phyloP scores from a whole-genome alignment of 495 filamentous ascomycete genomes.

The Aspergillus ostianus region DNA sequence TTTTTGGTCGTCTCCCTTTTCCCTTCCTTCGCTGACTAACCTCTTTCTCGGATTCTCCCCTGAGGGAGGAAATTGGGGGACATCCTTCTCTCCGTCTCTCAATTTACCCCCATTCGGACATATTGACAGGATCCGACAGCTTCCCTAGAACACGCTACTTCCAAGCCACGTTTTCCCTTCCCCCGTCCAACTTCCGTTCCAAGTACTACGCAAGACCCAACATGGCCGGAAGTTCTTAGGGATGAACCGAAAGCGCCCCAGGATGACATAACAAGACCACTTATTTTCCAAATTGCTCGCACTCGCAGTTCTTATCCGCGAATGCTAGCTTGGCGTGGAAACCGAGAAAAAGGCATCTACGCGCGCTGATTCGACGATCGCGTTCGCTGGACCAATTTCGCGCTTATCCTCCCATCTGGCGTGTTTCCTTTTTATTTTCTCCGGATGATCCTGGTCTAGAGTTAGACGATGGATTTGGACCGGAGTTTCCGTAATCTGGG shows the following conservation, averaged over 20 bases:
- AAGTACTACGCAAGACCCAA: no score
- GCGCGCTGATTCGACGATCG: constrained; percentile 29
- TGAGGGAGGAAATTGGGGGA: background rate
- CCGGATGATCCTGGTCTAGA: constrained; percentile 15
- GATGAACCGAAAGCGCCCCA: background rate
- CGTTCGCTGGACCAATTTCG: constrained; percentile 22
- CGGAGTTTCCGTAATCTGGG: background rate
- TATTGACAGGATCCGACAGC: constrained; percentile 4
- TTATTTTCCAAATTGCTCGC: constrained; percentile 12
- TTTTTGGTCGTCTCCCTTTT: background rate
- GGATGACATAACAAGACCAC: background rate
- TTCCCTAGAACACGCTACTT: background rate
- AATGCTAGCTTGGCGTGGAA: constrained; percentile 16
- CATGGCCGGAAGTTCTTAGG: background rate
- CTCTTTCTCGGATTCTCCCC: background rate
- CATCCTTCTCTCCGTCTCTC: no score
- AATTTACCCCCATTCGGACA: background rate
- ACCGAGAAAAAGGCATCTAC: constrained; percentile 18
- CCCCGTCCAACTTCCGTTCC: background rate
- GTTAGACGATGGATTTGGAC: background rate
- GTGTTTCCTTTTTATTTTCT: constrained; percentile 15
- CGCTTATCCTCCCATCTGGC: constrained; percentile 25
- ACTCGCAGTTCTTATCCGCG: constrained; percentile 15
- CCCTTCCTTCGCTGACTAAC: background rate
- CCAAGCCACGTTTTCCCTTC: constrained; percentile 9